Percentiles rank a stretch among this genome's conserved stretches.
Evolutionary conservation across 257 asterid genomes (phyloP).

Genomic region (Solanum clarkiae): DNA sequence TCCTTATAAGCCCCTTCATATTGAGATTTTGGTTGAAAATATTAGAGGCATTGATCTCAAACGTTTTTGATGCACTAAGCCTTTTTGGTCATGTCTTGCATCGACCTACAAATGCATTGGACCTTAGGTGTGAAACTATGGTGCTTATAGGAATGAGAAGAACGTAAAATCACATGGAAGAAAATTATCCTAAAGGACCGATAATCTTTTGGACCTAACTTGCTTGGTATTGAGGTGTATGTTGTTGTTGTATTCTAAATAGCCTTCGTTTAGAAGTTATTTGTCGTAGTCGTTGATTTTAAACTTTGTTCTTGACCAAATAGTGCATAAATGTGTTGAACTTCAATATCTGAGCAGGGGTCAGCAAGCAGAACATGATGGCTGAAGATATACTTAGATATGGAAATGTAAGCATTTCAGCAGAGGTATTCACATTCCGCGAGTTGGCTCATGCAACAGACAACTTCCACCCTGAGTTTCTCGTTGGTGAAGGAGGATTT

Average conservation of each 20-base stretch:
- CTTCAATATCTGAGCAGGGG: slow-evolving; percentile 15
- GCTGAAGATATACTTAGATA: slow-evolving; percentile 35
- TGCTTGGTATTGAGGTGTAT: neutral
- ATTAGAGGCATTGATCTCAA: neutral
- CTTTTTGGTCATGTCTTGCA: neutral
- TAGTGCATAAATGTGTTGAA: neutral
- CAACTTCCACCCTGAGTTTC: slow-evolving; percentile 62
- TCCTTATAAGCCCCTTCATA: neutral
- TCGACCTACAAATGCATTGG: neutral
- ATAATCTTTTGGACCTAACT: neutral
- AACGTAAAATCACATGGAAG: neutral
- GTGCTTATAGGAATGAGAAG: neutral
- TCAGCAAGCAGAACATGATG: slow-evolving; percentile 33
- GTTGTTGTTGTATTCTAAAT: neutral
- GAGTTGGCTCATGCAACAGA: slow-evolving; percentile 73
- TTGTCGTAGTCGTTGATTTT: neutral
- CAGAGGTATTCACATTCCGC: slow-evolving; percentile 69
- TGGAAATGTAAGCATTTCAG: slow-evolving; percentile 34
- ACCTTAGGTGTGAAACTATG: neutral
- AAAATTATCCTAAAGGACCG: neutral
- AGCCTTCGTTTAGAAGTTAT: neutral
- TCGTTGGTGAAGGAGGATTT: slow-evolving; percentile 81
- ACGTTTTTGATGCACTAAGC: neutral
- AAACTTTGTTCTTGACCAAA: neutral
- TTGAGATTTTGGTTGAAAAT: neutral